Conservation (phyloP, 164 flowering plant genomes). For the Stephania cephalantha region DNA sequence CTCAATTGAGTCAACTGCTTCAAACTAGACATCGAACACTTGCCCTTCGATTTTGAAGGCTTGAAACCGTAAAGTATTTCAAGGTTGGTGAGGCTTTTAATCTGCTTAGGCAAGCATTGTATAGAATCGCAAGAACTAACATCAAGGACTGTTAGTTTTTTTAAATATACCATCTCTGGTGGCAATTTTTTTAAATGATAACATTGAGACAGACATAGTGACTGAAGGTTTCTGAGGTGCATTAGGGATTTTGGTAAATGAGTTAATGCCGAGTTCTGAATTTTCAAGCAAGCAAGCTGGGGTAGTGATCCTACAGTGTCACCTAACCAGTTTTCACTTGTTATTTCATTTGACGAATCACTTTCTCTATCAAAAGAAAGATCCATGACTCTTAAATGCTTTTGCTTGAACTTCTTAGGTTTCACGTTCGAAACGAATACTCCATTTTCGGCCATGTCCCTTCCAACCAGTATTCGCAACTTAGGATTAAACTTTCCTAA, state of each 20-base stretch:
- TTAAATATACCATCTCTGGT: neutral
- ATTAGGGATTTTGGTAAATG: neutral
- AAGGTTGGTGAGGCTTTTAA: conserved; percentile 8
- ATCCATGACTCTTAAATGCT: conserved; percentile 1
- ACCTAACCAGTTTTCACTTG: neutral
- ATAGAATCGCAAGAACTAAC: neutral
- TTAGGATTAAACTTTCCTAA: neutral
- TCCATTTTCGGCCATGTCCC: neutral
- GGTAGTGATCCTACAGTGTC: neutral
- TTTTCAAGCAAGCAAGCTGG: neutral
- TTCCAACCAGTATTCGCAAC: conserved; percentile 5
- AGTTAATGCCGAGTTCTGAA: neutral
- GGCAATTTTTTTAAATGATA: neutral
- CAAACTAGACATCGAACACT: neutral
- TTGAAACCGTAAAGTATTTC: neutral
- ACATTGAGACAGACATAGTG: neutral
- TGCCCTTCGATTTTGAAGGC: neutral
- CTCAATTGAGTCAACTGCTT: conserved; percentile 8
- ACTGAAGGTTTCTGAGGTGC: conserved; percentile 2
- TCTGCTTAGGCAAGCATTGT: neutral
- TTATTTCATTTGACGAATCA: neutral
- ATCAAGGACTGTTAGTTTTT: neutral
- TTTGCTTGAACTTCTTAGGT: neutral
- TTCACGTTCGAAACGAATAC: neutral
- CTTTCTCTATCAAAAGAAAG: neutral